Evolutionary conservation across 169 alveolate genomes (phyloP).

Genomic region (Plasmodium gonderi): DNA sequence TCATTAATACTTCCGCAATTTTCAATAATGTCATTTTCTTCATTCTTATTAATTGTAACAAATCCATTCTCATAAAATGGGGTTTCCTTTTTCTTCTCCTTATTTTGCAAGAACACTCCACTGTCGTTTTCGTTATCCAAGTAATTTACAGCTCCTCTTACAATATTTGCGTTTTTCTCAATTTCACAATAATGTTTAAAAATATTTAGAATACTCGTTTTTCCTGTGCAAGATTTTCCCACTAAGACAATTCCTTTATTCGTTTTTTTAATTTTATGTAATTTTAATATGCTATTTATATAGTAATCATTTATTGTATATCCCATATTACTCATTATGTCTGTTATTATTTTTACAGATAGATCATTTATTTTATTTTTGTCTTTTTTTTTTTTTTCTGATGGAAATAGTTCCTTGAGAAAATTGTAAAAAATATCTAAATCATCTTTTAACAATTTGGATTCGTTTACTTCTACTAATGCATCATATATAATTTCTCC

Average conservation of each 20-base stretch:
- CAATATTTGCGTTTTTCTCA: background rate
- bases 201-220: slow-evolving; percentile 70
- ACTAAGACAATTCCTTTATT: slow-evolving; percentile 71
- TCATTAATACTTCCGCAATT: slow-evolving; percentile 1
- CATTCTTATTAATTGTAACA: slow-evolving; percentile 7
- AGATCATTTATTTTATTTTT: slow-evolving; percentile 47
- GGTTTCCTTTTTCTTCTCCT: background rate
- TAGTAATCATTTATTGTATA: slow-evolving; percentile 69
- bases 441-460: slow-evolving; percentile 64
- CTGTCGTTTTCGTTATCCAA: slow-evolving; percentile 6
- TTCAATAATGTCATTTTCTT: background rate
- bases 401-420: slow-evolving; percentile 60
- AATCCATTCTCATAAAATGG: background rate
- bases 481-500: slow-evolving; percentile 73
- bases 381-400: slow-evolving; percentile 27
- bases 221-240: slow-evolving; percentile 69
- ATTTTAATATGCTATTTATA: slow-evolving; percentile 58
- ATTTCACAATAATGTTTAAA: slow-evolving; percentile 63
- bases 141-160: background rate
- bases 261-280: slow-evolving; percentile 70
- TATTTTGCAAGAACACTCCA: background rate
- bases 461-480: slow-evolving; percentile 60
- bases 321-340: slow-evolving; percentile 69
- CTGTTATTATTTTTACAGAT: slow-evolving; percentile 39
- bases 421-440: slow-evolving; percentile 64